phyloP scores from a whole-genome alignment of 108 stramenopile genomes.

The Aurantiochytrium sp. region DNA sequence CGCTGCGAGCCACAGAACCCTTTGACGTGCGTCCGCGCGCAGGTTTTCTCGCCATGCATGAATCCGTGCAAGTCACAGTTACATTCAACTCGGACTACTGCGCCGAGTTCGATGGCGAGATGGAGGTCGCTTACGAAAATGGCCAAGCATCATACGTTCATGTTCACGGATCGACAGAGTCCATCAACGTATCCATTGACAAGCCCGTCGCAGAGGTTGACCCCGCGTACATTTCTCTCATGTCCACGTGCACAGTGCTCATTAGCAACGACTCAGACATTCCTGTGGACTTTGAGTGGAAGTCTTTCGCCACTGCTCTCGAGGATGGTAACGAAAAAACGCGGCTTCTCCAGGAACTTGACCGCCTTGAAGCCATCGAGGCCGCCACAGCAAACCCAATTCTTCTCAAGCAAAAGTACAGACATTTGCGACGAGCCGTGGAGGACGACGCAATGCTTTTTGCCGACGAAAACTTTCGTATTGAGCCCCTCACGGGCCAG shows the following conservation, averaged over 20 bases:
- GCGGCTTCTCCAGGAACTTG: slow-evolving; percentile 43
- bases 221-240: slow-evolving; percentile 51
- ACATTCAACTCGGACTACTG: slow-evolving; percentile 9
- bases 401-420: slow-evolving; percentile 46
- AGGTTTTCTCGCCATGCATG: slow-evolving; percentile 25
- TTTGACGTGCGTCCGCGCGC: slow-evolving; percentile 19
- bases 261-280: slow-evolving; percentile 45
- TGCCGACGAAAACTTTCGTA: slow-evolving; percentile 49
- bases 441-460: slow-evolving; percentile 53
- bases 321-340: slow-evolving; percentile 50
- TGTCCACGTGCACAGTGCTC: slow-evolving; percentile 40
- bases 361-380: slow-evolving; percentile 38
- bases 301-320: slow-evolving; percentile 35
- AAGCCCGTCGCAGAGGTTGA: slow-evolving; percentile 35
- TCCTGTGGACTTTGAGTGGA: slow-evolving; percentile 51
- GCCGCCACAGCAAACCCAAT: neutral
- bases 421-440: slow-evolving; percentile 42
- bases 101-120: slow-evolving; percentile 33
- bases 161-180: slow-evolving; percentile 37
- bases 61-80: slow-evolving; percentile 30
- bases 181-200: slow-evolving; percentile 49
- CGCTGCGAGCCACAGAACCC: slow-evolving; percentile 18
- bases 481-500: slow-evolving; percentile 44
- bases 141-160: slow-evolving; percentile 25
- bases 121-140: slow-evolving; percentile 38